Percentiles rank a stretch among this genome's conserved stretches.
Conservation (phyloP, 129 eudicot genomes). For the Tagetes patula region DNA sequence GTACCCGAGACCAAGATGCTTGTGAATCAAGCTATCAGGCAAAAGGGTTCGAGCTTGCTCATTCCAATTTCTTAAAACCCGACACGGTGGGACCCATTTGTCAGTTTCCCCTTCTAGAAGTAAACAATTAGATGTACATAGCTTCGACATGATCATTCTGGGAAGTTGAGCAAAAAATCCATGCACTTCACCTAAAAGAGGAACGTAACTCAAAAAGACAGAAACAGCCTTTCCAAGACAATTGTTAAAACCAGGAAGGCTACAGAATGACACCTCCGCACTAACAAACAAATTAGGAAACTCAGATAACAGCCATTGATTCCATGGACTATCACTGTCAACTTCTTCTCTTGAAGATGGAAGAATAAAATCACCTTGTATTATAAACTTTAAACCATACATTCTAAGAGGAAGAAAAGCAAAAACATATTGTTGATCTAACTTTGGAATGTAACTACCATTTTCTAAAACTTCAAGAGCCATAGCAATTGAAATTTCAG, state of each 20-base stretch:
- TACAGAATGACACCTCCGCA: slow-evolving; percentile 63
- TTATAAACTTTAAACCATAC: slow-evolving; percentile 81
- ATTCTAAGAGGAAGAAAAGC: slow-evolving; percentile 91
- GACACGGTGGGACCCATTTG: slow-evolving; percentile 88
- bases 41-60: slow-evolving; percentile 58
- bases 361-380: slow-evolving; percentile 94
- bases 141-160: slow-evolving; percentile 70
- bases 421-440: slow-evolving; percentile 81
- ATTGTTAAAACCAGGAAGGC: slow-evolving; percentile 60
- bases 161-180: slow-evolving; percentile 91
- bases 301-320: slow-evolving; percentile 81
- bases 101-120: slow-evolving; percentile 51
- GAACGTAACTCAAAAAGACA: slow-evolving; percentile 75
- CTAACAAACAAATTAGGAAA: slow-evolving; percentile 72
- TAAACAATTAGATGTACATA: slow-evolving; percentile 73
- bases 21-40: slow-evolving; percentile 64
- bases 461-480: slow-evolving; percentile 53
- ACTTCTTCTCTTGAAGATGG: slow-evolving; percentile 98
- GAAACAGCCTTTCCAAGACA: slow-evolving; percentile 66
- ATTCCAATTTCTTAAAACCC: slow-evolving; percentile 77
- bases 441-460: slow-evolving; percentile 50
- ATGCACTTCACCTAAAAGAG: slow-evolving; percentile 84
- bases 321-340: slow-evolving; percentile 90
- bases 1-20: slow-evolving; percentile 86
- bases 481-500: slow-evolving; percentile 85